Percentiles rank a stretch among this genome's conserved stretches.
phyloP scores from a whole-genome alignment of 2,329 filamentous ascomycete genomes.

The Colletotrichum eleusines region DNA sequence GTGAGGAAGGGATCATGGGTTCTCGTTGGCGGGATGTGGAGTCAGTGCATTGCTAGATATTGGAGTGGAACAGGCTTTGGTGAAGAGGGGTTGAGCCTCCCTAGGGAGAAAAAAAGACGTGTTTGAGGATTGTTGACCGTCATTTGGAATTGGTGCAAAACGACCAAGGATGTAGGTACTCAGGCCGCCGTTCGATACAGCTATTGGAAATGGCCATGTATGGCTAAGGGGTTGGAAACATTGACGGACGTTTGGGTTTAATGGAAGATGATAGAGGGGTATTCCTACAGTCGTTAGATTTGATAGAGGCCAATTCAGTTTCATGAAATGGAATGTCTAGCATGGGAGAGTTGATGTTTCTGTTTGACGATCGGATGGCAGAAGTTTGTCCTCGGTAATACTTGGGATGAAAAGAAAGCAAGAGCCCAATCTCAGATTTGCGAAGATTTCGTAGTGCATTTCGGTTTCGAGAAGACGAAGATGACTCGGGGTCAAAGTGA shows the following conservation, averaged over 20 bases:
- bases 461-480: too few species aligned
- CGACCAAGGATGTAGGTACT: slow-evolving; percentile 1
- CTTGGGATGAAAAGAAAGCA: not conserved
- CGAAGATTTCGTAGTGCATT: too few species aligned
- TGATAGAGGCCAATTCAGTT: not conserved
- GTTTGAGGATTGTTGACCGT: slow-evolving; percentile 27
- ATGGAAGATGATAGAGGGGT: not conserved
- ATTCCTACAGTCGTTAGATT: not conserved
- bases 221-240: not conserved
- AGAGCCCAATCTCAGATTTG: not conserved
- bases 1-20: slow-evolving; percentile 24
- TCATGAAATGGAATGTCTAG: too few species aligned
- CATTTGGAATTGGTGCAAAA: slow-evolving; percentile 10
- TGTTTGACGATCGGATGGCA: not conserved
- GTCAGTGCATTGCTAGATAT: slow-evolving; percentile 13
- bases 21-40: slow-evolving; percentile 32
- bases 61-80: slow-evolving; percentile 18
- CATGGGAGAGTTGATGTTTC: not conserved
- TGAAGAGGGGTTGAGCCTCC: not conserved
- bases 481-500: not conserved
- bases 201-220: not conserved
- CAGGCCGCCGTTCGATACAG: not conserved
- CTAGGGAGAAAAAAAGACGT: slow-evolving; percentile 1
- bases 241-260: slow-evolving; percentile 1
- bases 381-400: slow-evolving; percentile 11